phyloP scores from a whole-genome alignment of 1,284 basidiomycete species.

The Microbotryum silenes-acaulis region DNA sequence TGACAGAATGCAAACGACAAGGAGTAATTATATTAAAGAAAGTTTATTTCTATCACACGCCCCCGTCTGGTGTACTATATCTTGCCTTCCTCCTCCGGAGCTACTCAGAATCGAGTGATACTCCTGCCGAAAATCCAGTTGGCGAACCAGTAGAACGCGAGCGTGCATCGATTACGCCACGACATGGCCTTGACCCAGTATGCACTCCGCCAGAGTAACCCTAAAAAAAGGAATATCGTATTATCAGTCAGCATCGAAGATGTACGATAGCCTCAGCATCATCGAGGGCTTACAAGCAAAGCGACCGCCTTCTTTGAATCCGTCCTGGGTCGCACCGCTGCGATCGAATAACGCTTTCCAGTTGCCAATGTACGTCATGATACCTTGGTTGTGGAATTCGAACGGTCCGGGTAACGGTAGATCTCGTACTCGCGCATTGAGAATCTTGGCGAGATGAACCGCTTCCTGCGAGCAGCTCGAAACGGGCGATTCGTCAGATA shows the following conservation, averaged over 20 bases:
- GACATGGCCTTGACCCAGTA: conserved; percentile 73
- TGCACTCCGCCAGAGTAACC: conserved; percentile 46
- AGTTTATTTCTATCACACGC: too few relatives aligned
- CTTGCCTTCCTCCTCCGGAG: too few relatives aligned
- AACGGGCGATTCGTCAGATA: too few relatives aligned
- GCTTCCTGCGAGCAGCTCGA: conserved; percentile 35
- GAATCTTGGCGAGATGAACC: conserved; percentile 30
- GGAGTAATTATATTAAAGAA: too few relatives aligned
- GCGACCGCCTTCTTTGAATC: conserved; percentile 51
- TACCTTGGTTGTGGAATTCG: conserved; percentile 53
- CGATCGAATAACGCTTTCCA: conserved; percentile 64
- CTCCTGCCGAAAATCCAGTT: conserved; percentile 68
- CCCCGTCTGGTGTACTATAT: too few relatives aligned
- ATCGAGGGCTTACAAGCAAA: conserved; percentile 22
- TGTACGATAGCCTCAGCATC: too few relatives aligned
- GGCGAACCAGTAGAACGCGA: conserved; percentile 28
- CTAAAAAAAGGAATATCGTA: background rate
- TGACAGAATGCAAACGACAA: too few relatives aligned
- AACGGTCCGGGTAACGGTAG: conserved; percentile 5
- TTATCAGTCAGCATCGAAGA: background rate
- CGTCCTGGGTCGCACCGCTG: conserved; percentile 49
- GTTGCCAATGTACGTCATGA: conserved; percentile 70
- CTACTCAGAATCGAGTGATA: conserved; percentile 59
- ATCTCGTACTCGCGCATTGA: conserved; percentile 30
- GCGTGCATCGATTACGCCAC: conserved; percentile 59